Evolutionary conservation across 495 filamentous ascomycete species (phyloP), one percentile per base, ranked within the genome.

Genomic region (Tuber borchii): DNA sequence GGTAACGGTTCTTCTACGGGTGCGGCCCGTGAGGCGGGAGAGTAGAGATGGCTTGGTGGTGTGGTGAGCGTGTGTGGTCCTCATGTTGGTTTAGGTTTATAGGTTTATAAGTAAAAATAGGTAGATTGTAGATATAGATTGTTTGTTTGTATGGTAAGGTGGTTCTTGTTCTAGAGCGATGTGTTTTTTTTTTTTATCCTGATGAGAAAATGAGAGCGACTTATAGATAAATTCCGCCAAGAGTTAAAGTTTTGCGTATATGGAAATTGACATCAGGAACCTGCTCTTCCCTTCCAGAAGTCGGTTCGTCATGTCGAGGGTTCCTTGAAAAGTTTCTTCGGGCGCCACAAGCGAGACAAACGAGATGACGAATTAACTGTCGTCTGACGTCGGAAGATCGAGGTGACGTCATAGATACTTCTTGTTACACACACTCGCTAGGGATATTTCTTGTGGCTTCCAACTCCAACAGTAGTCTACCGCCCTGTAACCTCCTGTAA

Each of bases 1-100:
- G 17, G 83, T 85, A 17, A 82, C 83, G 69, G 84, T 83, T 44
- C 81, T 82, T 19, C 83, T 83, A n/a, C 76, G 81, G 45, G 78
- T 76, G 76, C 83, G 82, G 22, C 72, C 43, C 10, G 74, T 79
- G 16, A 82, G 77, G 17, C 80, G 80, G 22, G 79, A 78, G 68
- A 82, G 73, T 26, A 82, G 79, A 2, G 75, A 78, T 20, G 80
- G 80, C 61, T 82, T 82, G 1, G 76, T 48, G 22, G 78, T 72
- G 73, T 56, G 20, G 74, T 73, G 75, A 46, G 70, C 69, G 75
- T 73, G 75, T 39, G 71, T 37, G 14, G 70, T 79, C 73, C 78
- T 77, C 78, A 81, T 81, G 65, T 71, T 80, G 61, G 20, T 42
- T 79, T 71, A 2, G 39, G 16, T 31, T 42, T n/a, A n/a, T n/a